Percentiles rank a stretch among this genome's conserved stretches.
Conservation (phyloP, 78 protist genomes). For the Emiliania huxleyi region DNA sequence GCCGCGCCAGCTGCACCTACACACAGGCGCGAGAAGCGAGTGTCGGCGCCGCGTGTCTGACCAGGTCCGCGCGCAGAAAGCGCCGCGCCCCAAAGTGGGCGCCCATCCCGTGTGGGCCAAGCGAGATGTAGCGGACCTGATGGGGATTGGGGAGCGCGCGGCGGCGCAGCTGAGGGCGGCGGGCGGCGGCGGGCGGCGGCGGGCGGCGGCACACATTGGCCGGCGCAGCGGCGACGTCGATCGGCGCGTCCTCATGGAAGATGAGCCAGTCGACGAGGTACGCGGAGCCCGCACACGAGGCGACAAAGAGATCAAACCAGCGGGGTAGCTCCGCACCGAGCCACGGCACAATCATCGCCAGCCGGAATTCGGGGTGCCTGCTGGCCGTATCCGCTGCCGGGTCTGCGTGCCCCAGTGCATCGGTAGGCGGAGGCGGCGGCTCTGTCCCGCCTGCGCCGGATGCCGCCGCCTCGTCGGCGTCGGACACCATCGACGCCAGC, state of each 20-base stretch:
- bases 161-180: background rate
- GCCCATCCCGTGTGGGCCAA: background rate
- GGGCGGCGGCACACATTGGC: background rate
- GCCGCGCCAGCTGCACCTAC: background rate
- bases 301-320: background rate
- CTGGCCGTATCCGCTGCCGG: too few relatives aligned
- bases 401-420: too few relatives aligned
- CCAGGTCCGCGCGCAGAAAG: background rate
- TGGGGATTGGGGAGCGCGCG: background rate
- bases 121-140: background rate
- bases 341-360: slow-evolving; percentile 5
- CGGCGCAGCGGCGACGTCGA: background rate
- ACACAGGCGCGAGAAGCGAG: too few relatives aligned
- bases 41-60: too few relatives aligned
- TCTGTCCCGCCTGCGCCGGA: too few relatives aligned
- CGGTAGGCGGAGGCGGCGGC: too few relatives aligned
- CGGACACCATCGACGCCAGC: too few relatives aligned
- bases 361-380: background rate
- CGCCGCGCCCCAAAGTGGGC: background rate
- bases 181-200: too few relatives aligned
- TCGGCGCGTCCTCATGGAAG: slow-evolving; percentile 2
- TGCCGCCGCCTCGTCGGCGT: too few relatives aligned
- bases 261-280: slow-evolving; percentile 3
- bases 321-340: background rate
- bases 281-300: background rate